A percentile compares a stretch with the other conserved stretches of the same genome.
These are phyloP conservation scores for Penicillium antarcticum DNA, from an alignment of 495 filamentous ascomycete species.

Conservation along the genomic window DNA sequence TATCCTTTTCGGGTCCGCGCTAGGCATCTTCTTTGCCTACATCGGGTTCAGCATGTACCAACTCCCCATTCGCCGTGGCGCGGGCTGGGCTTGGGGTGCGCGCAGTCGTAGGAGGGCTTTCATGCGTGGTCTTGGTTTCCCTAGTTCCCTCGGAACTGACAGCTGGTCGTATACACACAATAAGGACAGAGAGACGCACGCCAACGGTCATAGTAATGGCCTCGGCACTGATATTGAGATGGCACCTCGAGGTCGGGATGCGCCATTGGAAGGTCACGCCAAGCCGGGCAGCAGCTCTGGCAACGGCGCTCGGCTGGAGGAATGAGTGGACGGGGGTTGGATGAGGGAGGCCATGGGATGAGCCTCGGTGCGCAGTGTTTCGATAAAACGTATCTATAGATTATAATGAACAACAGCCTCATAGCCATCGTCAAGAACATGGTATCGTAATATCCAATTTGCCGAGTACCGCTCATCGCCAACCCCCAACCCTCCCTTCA, in stretches of 20 bases:
- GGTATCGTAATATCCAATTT: not conserved
- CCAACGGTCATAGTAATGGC: not conserved
- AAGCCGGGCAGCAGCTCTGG: not conserved
- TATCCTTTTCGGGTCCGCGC: constrained; percentile 54
- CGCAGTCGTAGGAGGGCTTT: constrained; percentile 44
- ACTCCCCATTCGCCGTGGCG: constrained; percentile 60
- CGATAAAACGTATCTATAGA: not conserved
- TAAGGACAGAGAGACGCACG: not conserved
- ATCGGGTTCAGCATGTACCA: constrained; percentile 66
- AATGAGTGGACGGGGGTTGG: not conserved
- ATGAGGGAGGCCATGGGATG: not conserved
- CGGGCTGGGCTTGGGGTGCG: constrained; percentile 52
- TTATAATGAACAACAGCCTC: not conserved
- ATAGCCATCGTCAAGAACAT: not conserved
- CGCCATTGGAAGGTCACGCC: not conserved
- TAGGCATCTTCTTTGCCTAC: constrained; percentile 55
- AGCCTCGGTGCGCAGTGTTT: not conserved
- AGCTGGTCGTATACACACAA: constrained; percentile 23
- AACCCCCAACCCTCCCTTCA: constrained; percentile 88
- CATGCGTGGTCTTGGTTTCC: constrained; percentile 60
- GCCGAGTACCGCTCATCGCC: constrained; percentile 57
- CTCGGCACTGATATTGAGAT: constrained; percentile 6
- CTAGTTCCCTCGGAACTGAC: constrained; percentile 39
- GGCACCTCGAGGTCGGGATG: not conserved
- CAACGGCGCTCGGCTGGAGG: not conserved